Evolutionary conservation across 2,329 filamentous ascomycete species (phyloP).

Genomic region (Monilinia fructigena): DNA sequence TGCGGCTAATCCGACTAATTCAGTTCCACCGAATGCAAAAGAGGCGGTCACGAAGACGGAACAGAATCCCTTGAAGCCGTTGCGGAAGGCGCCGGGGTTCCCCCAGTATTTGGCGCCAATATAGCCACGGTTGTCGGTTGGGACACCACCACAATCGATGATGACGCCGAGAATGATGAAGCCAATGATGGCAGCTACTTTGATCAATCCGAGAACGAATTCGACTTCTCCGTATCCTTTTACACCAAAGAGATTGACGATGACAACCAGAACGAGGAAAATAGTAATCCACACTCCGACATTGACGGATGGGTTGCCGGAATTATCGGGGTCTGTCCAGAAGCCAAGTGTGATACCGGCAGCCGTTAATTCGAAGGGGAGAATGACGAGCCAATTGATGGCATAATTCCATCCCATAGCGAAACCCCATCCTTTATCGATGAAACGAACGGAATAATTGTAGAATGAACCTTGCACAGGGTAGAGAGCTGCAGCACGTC

Average conservation of each 20-base stretch:
- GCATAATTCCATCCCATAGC: conserved; percentile 95
- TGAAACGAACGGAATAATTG: conserved; percentile 85
- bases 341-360: conserved; percentile 81
- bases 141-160: conserved; percentile 63
- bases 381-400: conserved; percentile 78
- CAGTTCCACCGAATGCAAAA: conserved; percentile 70
- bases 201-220: conserved; percentile 82
- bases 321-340: conserved; percentile 59
- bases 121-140: conserved; percentile 58
- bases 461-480: conserved; percentile 91
- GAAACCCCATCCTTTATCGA: conserved; percentile 95
- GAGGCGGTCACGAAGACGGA: conserved; percentile 70
- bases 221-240: conserved; percentile 90
- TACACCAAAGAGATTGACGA: conserved; percentile 85
- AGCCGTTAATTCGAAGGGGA: conserved; percentile 84
- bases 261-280: conserved; percentile 74
- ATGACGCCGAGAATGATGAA: conserved; percentile 81
- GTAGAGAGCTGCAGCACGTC: conserved; percentile 53
- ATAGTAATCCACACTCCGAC: conserved; percentile 78
- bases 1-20: conserved; percentile 72
- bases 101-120: conserved; percentile 70
- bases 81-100: conserved; percentile 77
- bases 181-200: conserved; percentile 79
- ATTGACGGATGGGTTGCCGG: conserved; percentile 43
- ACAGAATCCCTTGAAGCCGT: conserved; percentile 71